A percentile compares a stretch with the other conserved stretches of the same genome.
phyloP scores from a whole-genome alignment of 768 basidiomycete species.

The Cystobasidium tubakii region DNA sequence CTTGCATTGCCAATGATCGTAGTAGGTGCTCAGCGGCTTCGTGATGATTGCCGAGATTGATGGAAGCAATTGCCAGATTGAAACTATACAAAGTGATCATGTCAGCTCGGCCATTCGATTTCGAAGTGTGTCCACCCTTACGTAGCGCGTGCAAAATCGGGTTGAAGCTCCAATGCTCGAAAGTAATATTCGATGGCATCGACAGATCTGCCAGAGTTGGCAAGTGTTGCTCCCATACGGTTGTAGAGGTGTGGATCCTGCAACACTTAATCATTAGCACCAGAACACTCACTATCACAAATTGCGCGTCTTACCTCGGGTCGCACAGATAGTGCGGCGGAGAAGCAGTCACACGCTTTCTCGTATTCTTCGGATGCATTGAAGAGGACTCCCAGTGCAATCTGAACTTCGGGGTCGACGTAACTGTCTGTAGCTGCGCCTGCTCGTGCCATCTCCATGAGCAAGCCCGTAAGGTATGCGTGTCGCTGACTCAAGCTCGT shows the following conservation, averaged over 20 bases:
- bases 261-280: neutral
- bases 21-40: slow-evolving; percentile 61
- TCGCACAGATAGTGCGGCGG: slow-evolving; percentile 73
- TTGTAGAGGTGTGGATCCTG: slow-evolving; percentile 92
- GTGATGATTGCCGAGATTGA: slow-evolving; percentile 47
- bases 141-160: slow-evolving; percentile 84
- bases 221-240: slow-evolving; percentile 86
- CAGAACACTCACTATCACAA: neutral
- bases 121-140: slow-evolving; percentile 80
- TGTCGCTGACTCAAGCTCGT: slow-evolving; percentile 41
- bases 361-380: slow-evolving; percentile 88
- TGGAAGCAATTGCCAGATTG: slow-evolving; percentile 43
- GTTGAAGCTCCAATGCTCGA: slow-evolving; percentile 76
- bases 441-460: slow-evolving; percentile 72
- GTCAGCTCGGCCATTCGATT: too few species aligned
- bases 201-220: slow-evolving; percentile 67
- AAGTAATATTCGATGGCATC: slow-evolving; percentile 83
- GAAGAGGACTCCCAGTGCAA: slow-evolving; percentile 84
- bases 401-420: slow-evolving; percentile 89
- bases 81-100: slow-evolving; percentile 35
- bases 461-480: slow-evolving; percentile 60
- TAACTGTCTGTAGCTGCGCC: slow-evolving; percentile 49
- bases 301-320: slow-evolving; percentile 68
- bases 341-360: slow-evolving; percentile 91
- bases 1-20: slow-evolving; percentile 83